Evolutionary conservation across 225 moss, liverwort and hornwort species (phyloP), one percentile per base, ranked within the genome.

Genomic region (Sphagnum contortum): DNA sequence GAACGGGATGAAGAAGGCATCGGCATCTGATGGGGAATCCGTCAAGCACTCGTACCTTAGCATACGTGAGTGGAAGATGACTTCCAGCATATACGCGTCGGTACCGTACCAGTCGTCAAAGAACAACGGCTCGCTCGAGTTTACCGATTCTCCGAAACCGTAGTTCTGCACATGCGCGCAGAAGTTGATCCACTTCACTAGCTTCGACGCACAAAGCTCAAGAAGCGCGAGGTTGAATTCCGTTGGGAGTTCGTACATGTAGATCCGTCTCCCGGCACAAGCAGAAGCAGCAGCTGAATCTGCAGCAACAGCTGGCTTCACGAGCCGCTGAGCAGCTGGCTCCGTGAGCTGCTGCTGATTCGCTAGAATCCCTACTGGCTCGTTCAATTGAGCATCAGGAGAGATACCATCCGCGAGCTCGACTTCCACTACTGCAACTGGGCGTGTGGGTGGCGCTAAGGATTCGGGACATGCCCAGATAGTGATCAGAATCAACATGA

Each of bases 21-120:
- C 89, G 11, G 89, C 87, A 49, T 54, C 49, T 6, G 61, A 66
- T 2, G 76, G 77, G 10, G 74, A 50, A 49, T 72, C 58, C 3
- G 78, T 78, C 59, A 79, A 80, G 73, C 89, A 89, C 1, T 66
- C 64, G 61, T 89, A 87, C 3, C 66, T 70, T 12, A 66, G 73
- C 87, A 89, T 84, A 52, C 87, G 70, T 67, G 79, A 71, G 12
- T 68, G 76, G 62, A 87, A 80, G 6, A 89, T 87, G 7, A 84
- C 84, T 67, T 89, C 89, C 70, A 89, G 50, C 89, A 89, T 83
- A 71, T 84, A 89, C 7, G 84, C 69, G 61, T 89, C 84, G 0
- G 87, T 89, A 12, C 74, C 72, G 65, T 84, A 89, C 89, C 89
- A 89, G 58, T 86, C 89, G 48, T 71, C 67, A 12, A 58, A 58